Evolutionary conservation across 169 alveolate genomes (phyloP), one percentile per base, ranked within the genome.

Genomic region (Cryptosporidium xiaoi): DNA sequence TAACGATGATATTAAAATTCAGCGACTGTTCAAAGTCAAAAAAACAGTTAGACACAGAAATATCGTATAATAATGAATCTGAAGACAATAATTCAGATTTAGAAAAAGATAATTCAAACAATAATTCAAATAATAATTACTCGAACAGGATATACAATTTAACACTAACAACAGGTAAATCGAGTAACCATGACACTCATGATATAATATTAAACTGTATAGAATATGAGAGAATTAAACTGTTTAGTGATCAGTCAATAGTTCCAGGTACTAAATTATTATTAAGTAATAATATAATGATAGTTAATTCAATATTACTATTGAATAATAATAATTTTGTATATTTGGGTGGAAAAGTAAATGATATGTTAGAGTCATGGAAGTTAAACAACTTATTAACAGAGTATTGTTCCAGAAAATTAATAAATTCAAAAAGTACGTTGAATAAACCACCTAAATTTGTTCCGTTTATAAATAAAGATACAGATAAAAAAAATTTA

Each of bases 351-450:
- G 85, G 85, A 2, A 77, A 16, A n/a, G 85, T 77, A 12, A 65
- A 58, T 18, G 48, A 56, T n/a, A 15, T 77, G 60, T 33, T 77
- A 31, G 85, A 77, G 20, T 56, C 85, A n/a, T 77, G 85, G 85
- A 77, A 18, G n/a, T 12, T 60, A 27, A 77, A 62, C 34, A 77
- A 58, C 20, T 7, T 77, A 10, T 48, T 77, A 40, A 46, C 40
- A 55, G 69, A 27, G 40, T 77, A 50, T 15, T 13, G 77, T 4
- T 58, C 85, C 15, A 77, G 62, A 48, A 65, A 65, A 4, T 58
- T 77, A 16, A 24, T 60, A 24, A 51, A 33, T 12, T 36, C 85
- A 58, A 77, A 60, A 51, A 77, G 55, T 58, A 31, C 62, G 29
- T 33, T 55, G 15, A 58, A 56, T 20, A 77, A 77, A 15, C 85